Evolutionary conservation across 106 monocot genomes (phyloP).

Genomic region (Vanilla planifolia): DNA sequence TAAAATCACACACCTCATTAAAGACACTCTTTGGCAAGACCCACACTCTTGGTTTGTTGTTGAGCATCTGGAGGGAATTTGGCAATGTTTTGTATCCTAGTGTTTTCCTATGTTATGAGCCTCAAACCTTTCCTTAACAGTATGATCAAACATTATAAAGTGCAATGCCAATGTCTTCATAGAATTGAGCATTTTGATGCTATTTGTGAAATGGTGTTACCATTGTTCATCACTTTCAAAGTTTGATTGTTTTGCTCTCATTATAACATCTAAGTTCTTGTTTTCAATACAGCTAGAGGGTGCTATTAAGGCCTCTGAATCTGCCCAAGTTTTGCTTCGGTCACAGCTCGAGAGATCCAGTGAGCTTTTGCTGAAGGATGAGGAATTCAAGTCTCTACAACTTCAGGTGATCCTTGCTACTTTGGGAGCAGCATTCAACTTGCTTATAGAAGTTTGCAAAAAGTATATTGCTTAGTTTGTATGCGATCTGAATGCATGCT

Average conservation of each 20-base stretch:
- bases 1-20: too few species aligned
- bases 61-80: too few species aligned
- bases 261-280: neutral
- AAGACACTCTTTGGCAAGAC: too few species aligned
- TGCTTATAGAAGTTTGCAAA: neutral
- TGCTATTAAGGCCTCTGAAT: slow-evolving; percentile 64
- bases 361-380: slow-evolving; percentile 52
- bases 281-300: slow-evolving; percentile 47
- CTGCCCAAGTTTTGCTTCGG: slow-evolving; percentile 52
- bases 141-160: neutral
- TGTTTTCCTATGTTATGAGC: neutral
- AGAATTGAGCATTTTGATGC: neutral
- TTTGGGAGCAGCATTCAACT: neutral
- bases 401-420: slow-evolving; percentile 45
- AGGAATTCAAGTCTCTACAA: slow-evolving; percentile 85
- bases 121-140: neutral
- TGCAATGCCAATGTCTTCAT: neutral
- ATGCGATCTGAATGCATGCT: neutral
- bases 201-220: neutral
- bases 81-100: neutral
- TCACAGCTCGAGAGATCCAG: slow-evolving; percentile 50
- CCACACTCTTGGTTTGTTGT: too few species aligned
- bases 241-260: neutral
- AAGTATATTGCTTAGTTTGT: neutral
- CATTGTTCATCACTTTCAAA: neutral